These are phyloP conservation scores for Cryphonectria japonica DNA, from an alignment of 2,329 filamentous ascomycete genomes.

Conservation along the genomic window DNA sequence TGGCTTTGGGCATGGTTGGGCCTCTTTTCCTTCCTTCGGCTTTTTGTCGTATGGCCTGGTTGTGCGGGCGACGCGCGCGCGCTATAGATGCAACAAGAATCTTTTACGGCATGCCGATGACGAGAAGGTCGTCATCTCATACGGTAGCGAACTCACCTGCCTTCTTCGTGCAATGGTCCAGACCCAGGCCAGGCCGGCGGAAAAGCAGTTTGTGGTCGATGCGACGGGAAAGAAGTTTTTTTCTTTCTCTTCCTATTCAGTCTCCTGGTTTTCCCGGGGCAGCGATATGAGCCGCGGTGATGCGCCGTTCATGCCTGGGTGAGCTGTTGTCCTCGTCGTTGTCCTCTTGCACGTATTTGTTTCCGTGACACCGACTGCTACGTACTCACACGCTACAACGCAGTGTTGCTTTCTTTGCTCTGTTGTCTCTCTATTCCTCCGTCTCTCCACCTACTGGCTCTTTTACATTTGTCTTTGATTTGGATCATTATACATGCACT, in stretches of 20 bases:
- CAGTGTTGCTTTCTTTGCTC: background rate
- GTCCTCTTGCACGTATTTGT: background rate
- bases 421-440: background rate
- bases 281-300: background rate
- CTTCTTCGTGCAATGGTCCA: background rate
- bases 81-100: constrained; percentile 14
- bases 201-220: background rate
- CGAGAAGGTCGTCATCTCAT: background rate
- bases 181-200: background rate
- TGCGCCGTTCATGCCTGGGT: background rate
- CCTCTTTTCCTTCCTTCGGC: background rate
- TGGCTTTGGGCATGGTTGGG: background rate
- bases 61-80: background rate
- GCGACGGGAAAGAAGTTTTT: background rate
- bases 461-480: too few species aligned
- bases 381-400: background rate
- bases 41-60: background rate
- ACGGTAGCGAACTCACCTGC: background rate
- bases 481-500: too few species aligned
- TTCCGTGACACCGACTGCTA: background rate
- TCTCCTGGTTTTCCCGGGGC: background rate
- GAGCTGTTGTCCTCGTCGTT: background rate
- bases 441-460: background rate
- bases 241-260: background rate
- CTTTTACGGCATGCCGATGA: constrained; percentile 20